Evolutionary conservation across 805 yeast species (phyloP), one percentile per base, ranked within the genome.

Genomic region (Wickerhamomyces mucosus): DNA sequence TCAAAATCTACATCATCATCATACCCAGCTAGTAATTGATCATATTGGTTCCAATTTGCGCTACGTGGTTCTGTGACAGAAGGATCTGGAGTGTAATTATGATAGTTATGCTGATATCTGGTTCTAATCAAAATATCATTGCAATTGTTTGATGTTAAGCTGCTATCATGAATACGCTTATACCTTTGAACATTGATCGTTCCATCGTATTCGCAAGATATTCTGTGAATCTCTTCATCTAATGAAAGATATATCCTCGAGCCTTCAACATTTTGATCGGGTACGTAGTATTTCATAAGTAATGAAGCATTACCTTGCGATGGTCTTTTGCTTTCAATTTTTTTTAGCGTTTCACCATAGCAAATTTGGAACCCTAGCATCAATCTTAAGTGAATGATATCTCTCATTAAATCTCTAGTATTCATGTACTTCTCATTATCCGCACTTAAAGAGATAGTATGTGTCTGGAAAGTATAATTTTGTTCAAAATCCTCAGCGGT

Each of bases 281-380:
- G 27, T 4, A 77, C 75, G 16, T 79, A 59, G 33, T 77, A 73
- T 44, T 76, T 78, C 7, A 69, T 61, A 23, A 84, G 51, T 11
- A 67, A 52, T 12, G 67, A 71, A 2, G 72, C 67, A 42, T 67
- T 68, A 28, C 82, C 74, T 28, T 67, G 61, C 7, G 78, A 65
- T 35, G 71, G 58, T 38, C 78, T 54, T 38, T 67, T 70, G 18
- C 67, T 55, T 53, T 89, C 96, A 4, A 81, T 70, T 28, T 65
- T 67, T 23, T 67, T 65, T 1, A 83, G 89, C 17, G 60, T 62
- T 1, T 72, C 69, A 1, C 94, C 95, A 27, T 72, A 72, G 42
- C 94, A 84, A 20, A 92, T 75, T 50, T 92, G 99, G 50, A 86
- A 94, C 0, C 99, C 98, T 34, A 84, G 63, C 33, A 83, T 67